phyloP scores from a whole-genome alignment of 768 basidiomycete species.

The Pholiota conissans region DNA sequence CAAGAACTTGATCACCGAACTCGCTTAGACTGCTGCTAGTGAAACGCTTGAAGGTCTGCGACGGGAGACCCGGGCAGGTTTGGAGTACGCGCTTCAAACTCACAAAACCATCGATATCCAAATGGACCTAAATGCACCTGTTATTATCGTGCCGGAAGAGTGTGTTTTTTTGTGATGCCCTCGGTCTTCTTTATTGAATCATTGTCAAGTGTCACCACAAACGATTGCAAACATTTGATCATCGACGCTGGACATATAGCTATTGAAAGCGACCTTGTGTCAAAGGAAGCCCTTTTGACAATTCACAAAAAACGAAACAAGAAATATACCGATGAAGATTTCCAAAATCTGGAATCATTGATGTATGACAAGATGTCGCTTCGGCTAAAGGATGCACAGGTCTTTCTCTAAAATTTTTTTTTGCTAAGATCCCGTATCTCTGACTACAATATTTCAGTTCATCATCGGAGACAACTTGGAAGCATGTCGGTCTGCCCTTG shows the following conservation, averaged over 20 bases:
- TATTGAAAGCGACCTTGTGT: constrained; percentile 86
- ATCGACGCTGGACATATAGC: constrained; percentile 97
- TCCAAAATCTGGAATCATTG: constrained; percentile 77
- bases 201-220: constrained; percentile 63
- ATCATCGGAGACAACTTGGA: constrained; percentile 84
- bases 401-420: constrained; percentile 32
- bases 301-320: constrained; percentile 83
- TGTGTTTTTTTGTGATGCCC: constrained; percentile 30
- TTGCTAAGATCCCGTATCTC: constrained; percentile 29
- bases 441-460: constrained; percentile 55
- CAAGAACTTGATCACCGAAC: constrained; percentile 6
- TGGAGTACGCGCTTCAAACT: constrained; percentile 89
- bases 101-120: constrained; percentile 98
- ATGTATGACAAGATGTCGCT: constrained; percentile 95
- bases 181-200: constrained; percentile 2
- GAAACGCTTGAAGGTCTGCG: constrained; percentile 91
- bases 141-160: constrained; percentile 97
- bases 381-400: constrained; percentile 87
- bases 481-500: constrained; percentile 79
- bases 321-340: constrained; percentile 87
- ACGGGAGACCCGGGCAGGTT: constrained; percentile 90
- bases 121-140: constrained; percentile 94
- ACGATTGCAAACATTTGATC: constrained; percentile 81
- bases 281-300: constrained; percentile 75
- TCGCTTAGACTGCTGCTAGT: constrained; percentile 80